phyloP scores from a whole-genome alignment of 2,329 filamentous ascomycete genomes.

The Metarhizium sp. region DNA sequence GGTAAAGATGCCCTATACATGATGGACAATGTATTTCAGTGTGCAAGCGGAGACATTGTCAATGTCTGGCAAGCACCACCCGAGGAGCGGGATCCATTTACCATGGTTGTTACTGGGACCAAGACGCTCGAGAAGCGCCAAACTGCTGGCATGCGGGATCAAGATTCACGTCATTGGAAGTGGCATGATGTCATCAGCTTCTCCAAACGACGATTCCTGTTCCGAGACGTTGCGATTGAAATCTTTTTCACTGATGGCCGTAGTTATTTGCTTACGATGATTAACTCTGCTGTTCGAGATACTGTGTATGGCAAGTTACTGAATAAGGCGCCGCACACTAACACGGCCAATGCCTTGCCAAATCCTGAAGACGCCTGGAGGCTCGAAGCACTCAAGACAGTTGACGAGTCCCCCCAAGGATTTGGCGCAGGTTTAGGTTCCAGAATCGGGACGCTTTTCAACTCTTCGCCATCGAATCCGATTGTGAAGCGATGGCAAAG shows the following conservation, averaged over 20 bases:
- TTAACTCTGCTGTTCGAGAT: constrained; percentile 64
- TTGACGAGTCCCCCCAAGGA: constrained; percentile 48
- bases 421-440: constrained; percentile 76
- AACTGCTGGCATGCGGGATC: constrained; percentile 48
- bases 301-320: constrained; percentile 71
- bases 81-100: constrained; percentile 90
- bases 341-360: constrained; percentile 56
- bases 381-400: constrained; percentile 69
- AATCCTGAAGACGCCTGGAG: constrained; percentile 88
- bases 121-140: constrained; percentile 52
- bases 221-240: constrained; percentile 93
- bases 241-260: constrained; percentile 95
- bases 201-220: constrained; percentile 89
- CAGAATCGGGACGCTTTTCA: constrained; percentile 88
- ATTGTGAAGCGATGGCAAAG: constrained; percentile 84
- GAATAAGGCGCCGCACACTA: constrained; percentile 71
- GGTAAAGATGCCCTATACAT: constrained; percentile 90
- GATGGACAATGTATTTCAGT: constrained; percentile 93
- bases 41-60: constrained; percentile 90
- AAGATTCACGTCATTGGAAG: constrained; percentile 82
- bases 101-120: constrained; percentile 76
- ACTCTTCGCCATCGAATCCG: constrained; percentile 69
- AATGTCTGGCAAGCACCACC: constrained; percentile 88
- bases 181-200: constrained; percentile 94
- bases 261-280: constrained; percentile 85